Percentiles rank a stretch among this genome's conserved stretches.
Conservation (phyloP, 2,329 filamentous ascomycete genomes). For the Cephalotrichum gorgonifer region DNA sequence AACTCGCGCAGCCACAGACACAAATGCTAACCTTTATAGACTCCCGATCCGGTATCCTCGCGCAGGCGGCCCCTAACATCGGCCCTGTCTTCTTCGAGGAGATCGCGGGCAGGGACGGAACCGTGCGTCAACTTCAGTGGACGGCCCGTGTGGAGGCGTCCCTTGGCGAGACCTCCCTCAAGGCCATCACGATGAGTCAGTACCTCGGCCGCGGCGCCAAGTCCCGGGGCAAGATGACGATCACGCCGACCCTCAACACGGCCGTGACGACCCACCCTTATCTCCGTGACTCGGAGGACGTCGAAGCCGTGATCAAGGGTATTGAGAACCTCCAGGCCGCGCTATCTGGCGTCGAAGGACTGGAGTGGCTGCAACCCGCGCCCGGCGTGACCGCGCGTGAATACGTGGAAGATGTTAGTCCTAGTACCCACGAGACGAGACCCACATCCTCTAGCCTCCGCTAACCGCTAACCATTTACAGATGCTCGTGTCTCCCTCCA, state of each 20-base stretch:
- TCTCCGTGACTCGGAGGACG: slow-evolving; percentile 44
- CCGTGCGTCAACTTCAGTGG: slow-evolving; percentile 54
- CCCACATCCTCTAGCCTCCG: background rate
- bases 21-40: slow-evolving; percentile 14
- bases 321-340: slow-evolving; percentile 49
- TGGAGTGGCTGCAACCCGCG: slow-evolving; percentile 39
- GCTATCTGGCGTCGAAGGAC: slow-evolving; percentile 40
- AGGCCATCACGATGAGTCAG: slow-evolving; percentile 41
- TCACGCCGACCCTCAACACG: slow-evolving; percentile 46
- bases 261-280: slow-evolving; percentile 49
- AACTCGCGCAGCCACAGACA: background rate
- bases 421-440: background rate
- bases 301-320: slow-evolving; percentile 48
- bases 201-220: slow-evolving; percentile 55
- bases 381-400: slow-evolving; percentile 39
- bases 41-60: slow-evolving; percentile 45
- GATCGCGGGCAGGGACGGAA: slow-evolving; percentile 45
- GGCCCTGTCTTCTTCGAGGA: slow-evolving; percentile 46
- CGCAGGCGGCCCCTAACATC: slow-evolving; percentile 55
- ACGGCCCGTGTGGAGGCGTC: slow-evolving; percentile 53
- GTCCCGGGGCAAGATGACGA: slow-evolving; percentile 50
- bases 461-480: background rate
- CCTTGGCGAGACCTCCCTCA: slow-evolving; percentile 21
- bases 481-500: slow-evolving; percentile 16
- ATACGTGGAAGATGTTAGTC: slow-evolving; percentile 40